phyloP scores from a whole-genome alignment of 495 filamentous ascomycete genomes.

The Neurospora hispaniola region DNA sequence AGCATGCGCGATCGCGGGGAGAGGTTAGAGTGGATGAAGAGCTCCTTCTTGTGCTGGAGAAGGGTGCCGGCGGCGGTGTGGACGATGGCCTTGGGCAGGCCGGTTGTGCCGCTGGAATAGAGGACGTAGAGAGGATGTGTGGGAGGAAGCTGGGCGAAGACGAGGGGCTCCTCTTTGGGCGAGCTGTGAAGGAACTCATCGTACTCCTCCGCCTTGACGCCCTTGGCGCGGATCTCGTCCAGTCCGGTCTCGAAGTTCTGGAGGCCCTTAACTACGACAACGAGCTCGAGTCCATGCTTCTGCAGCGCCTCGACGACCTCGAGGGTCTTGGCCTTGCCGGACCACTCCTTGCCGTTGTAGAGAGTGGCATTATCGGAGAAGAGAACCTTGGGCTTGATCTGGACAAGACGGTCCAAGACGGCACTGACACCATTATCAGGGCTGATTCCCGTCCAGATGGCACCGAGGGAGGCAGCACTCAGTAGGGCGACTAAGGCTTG shows the following conservation, averaged over 20 bases:
- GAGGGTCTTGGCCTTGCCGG: constrained; percentile 57
- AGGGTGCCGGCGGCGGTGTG: constrained; percentile 81
- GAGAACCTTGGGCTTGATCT: constrained; percentile 70
- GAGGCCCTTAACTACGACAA: constrained; percentile 62
- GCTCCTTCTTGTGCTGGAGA: constrained; percentile 92
- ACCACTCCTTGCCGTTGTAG: constrained; percentile 81
- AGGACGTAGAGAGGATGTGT: constrained; percentile 85
- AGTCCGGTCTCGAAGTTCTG: constrained; percentile 37
- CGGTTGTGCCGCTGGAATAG: constrained; percentile 82
- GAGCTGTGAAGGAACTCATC: constrained; percentile 26
- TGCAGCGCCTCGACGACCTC: constrained; percentile 57
- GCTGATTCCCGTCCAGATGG: constrained; percentile 84
- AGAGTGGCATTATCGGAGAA: constrained; percentile 80
- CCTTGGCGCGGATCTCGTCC: constrained; percentile 32
- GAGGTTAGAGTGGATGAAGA: constrained; percentile 72
- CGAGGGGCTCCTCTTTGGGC: constrained; percentile 32
- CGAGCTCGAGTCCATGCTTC: constrained; percentile 44
- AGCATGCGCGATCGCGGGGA: constrained; percentile 40
- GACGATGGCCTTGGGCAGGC: constrained; percentile 84
- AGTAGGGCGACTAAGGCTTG: constrained; percentile 83
- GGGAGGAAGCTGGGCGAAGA: constrained; percentile 64
- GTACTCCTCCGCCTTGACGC: constrained; percentile 39
- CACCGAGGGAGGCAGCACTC: constrained; percentile 65
- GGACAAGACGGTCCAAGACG: constrained; percentile 70
- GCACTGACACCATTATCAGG: constrained; percentile 64